These are phyloP conservation scores for Trichoderma pleuroti DNA, from an alignment of 2,329 filamentous ascomycete genomes.

Conservation along the genomic window DNA sequence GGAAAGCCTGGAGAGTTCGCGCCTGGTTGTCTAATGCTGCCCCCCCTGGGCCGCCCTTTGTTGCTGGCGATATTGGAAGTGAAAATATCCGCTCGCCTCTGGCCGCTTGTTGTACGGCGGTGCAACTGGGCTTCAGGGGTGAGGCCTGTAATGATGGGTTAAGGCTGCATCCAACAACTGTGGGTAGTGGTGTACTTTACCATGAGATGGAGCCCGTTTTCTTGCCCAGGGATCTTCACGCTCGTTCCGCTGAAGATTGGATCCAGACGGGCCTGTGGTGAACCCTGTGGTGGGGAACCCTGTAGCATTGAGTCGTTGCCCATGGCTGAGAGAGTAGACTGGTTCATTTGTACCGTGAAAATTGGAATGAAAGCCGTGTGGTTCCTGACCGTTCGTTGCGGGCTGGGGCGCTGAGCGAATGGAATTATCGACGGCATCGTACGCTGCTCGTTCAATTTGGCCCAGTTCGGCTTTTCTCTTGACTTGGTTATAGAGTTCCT, in stretches of 20 bases:
- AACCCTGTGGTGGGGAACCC: constrained; percentile 23
- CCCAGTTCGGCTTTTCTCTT: constrained; percentile 54
- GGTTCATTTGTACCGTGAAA: not conserved
- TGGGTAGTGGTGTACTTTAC: not conserved
- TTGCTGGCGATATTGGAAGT: constrained; percentile 17
- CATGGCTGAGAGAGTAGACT: constrained; percentile 19
- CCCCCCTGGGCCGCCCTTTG: constrained; percentile 15
- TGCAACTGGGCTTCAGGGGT: not conserved
- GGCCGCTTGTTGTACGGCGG: constrained; percentile 19
- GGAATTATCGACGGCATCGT: constrained; percentile 39
- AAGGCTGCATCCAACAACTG: not conserved
- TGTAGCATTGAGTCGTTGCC: constrained; percentile 22
- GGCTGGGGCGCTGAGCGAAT: constrained; percentile 23
- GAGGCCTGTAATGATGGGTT: not conserved
- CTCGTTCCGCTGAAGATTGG: constrained; percentile 15
- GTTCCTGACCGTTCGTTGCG: not conserved
- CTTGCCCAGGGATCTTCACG: constrained; percentile 26
- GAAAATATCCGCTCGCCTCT: constrained; percentile 10
- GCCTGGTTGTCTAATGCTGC: constrained; percentile 13
- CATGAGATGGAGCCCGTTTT: not conserved
- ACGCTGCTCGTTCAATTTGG: constrained; percentile 53
- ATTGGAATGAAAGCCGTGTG: constrained; percentile 11
- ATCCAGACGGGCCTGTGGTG: constrained; percentile 21
- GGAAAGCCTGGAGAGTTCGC: constrained; percentile 23
- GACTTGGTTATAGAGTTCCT: constrained; percentile 60